Evolutionary conservation across 73 alveolate genomes (phyloP).

Genomic region (Paramecium caudatum): DNA sequence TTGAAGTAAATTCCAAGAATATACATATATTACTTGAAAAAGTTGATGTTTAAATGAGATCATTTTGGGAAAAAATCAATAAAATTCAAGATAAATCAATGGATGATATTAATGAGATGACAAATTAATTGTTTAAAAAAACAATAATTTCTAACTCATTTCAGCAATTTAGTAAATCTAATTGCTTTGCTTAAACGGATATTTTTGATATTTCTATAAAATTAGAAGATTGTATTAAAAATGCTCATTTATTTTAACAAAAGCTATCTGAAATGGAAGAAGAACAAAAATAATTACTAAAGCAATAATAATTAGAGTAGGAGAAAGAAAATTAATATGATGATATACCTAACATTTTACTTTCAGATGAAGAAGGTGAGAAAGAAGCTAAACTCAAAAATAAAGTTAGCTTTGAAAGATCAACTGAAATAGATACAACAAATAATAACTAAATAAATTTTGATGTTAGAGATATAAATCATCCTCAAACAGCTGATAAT

Average conservation of each 20-base stretch:
- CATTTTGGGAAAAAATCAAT: not conserved
- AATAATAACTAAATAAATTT: not conserved
- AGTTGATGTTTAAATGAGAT: not conserved
- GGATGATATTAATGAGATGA: conserved; percentile 2
- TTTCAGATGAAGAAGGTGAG: conserved; percentile 18
- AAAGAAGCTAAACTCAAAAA: not conserved
- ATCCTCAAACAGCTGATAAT: conserved; percentile 15
- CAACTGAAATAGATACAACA: not conserved
- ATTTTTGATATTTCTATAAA: conserved; percentile 15
- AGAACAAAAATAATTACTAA: not conserved
- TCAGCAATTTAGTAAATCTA: not conserved
- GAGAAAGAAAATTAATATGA: not conserved
- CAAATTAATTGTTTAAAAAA: not conserved
- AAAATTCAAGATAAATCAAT: not conserved
- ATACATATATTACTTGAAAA: not conserved
- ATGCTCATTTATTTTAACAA: not conserved
- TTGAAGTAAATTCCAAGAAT: not conserved
- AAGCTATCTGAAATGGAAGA: not conserved
- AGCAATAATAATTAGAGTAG: not conserved
- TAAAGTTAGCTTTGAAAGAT: not conserved
- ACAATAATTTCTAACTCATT: not conserved
- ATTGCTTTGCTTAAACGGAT: not conserved
- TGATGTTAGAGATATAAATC: not conserved
- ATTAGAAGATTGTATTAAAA: conserved; percentile 10
- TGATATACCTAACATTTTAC: not conserved